Base-by-base conservation (phyloP, 2,329 filamentous ascomycete genomes). In the Monosporascus sp. region DNA sequence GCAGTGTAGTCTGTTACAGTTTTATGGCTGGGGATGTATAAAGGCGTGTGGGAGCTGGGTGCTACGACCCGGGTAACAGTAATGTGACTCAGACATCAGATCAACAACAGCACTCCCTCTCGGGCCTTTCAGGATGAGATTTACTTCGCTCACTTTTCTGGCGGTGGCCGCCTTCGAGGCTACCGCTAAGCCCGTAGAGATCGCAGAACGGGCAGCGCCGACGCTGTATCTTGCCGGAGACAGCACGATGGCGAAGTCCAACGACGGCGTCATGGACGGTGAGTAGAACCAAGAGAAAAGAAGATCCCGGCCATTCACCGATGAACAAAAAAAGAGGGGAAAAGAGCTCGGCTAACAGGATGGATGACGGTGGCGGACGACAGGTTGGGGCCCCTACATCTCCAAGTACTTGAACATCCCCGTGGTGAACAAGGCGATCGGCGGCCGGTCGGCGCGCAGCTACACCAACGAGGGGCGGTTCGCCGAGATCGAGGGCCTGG, bases 401-500 rank as follows among this genome's bases (percentile, higher is more conserved):
- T 67, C 69, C 37, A 72, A 76, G 54, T 79, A 75, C 43, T 65
- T 80, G 52, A 65, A 63, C 9, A 52, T 63, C 35, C 71, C 72
- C 2, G 76, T 85, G 5, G 73, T 80, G 58, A 87, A 88, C 73
- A 72, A 81, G 55, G 84, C 84, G 47, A 75, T 85, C 25, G 80
- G 73, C 8, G 84, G 84, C 48, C 80, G 83, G 48, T 83, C 79
- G 45, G 82, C 83, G 5, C 79, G 84, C 55, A 83, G 79, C 51
- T 87, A 77, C 70, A 82, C 76, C 7, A 75, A 79, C 48, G 83
- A 87, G 67, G 79, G 78, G 39, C 81, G 79, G 44, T 87, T 87
- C 71, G 66, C 72, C 31, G 73, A 75, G 5, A 77, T 88, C 52
- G 75, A 77, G 53, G 65, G 70, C 38, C 58, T 72, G 2, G 69